Base-by-base conservation (phyloP, 306 rosid genomes). In the Gynostemma pentaphyllum region DNA sequence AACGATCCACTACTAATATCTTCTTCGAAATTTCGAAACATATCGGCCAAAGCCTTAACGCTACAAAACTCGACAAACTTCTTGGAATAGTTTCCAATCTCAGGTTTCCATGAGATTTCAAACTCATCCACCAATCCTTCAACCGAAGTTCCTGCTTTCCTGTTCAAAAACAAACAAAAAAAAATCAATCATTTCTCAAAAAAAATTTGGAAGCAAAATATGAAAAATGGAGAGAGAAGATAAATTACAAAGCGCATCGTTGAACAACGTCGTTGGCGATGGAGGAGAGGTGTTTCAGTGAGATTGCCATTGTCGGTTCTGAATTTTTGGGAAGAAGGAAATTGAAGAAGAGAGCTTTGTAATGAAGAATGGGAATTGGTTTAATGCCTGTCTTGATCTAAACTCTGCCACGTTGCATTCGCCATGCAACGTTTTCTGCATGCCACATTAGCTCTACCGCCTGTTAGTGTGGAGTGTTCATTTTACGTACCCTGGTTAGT, bases 41-140 rank as follows among this genome's bases (percentile, higher is more conserved):
- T 37, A 40, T 52, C 72, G 18, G 41, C 55, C 57, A 88, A 36
- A 32, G 76, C 83, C 81, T 80, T 88, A 8, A 66, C 82, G 71
- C 97, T 71, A 73, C 94, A 79, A 68, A 79, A 92, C 48, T 92
- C 95, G 57, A 92, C 77, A 9, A 92, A 65, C 59, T 79, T 81
- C 71, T 64, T 85, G 50, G 82, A 69, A 40, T 86, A 86, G 53
- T 68, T 69, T 45, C 72, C 77, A 9, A 5, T 34, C 22, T 74
- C 86, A 14, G 76, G 53, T 24, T 65, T 88, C 96, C 95, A 76
- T 19, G 51, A 74, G 11, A 45, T 69, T 75, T 92, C 97, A 65
- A 84, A 86, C 68, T 78, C 95, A 21, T 72, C 85, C 73, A 70
- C 87, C 75, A 92, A 65, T 62, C 64, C 70, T 48, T 82, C 95